Evolutionary conservation across 257 asterid genomes (phyloP).

Genomic region (Scutellaria galericulata): DNA sequence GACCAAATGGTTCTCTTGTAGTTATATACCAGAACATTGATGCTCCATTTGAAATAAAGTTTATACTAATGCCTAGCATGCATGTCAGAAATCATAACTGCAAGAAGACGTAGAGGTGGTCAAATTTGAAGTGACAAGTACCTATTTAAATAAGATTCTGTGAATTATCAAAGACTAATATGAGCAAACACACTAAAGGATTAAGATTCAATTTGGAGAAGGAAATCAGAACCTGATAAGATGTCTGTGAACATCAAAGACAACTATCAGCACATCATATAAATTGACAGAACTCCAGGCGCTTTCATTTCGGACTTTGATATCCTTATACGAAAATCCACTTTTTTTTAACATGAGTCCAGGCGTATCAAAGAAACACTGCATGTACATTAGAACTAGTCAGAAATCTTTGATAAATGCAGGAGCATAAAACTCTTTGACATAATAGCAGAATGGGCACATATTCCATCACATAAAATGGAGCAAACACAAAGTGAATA

Average conservation of each 20-base stretch:
- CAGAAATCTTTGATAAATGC: constrained; percentile 29
- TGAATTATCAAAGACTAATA: constrained; percentile 56
- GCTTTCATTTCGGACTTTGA: constrained; percentile 83
- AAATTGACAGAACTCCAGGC: constrained; percentile 88
- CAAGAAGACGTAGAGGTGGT: constrained; percentile 8
- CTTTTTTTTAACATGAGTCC: constrained; percentile 93
- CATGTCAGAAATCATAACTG: neutral
- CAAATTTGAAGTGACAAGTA: constrained; percentile 7
- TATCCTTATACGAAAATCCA: constrained; percentile 82
- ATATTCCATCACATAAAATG: constrained; percentile 21
- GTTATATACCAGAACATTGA: neutral
- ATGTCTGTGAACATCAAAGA: constrained; percentile 95
- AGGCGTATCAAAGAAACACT: constrained; percentile 99
- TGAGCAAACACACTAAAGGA: constrained; percentile 35
- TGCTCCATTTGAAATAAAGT: neutral
- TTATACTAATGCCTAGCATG: neutral
- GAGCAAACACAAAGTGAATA: neutral
- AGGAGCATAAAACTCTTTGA: neutral
- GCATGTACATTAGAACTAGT: constrained; percentile 45
- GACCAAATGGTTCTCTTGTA: neutral
- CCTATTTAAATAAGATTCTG: constrained; percentile 48
- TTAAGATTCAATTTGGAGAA: constrained; percentile 24
- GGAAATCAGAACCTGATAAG: constrained; percentile 66
- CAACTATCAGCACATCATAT: constrained; percentile 80
- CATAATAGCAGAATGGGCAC: neutral